Evolutionary conservation across 2,329 filamentous ascomycete species (phyloP), one percentile per base, ranked within the genome.

Genomic region (Penicillium sp.): DNA sequence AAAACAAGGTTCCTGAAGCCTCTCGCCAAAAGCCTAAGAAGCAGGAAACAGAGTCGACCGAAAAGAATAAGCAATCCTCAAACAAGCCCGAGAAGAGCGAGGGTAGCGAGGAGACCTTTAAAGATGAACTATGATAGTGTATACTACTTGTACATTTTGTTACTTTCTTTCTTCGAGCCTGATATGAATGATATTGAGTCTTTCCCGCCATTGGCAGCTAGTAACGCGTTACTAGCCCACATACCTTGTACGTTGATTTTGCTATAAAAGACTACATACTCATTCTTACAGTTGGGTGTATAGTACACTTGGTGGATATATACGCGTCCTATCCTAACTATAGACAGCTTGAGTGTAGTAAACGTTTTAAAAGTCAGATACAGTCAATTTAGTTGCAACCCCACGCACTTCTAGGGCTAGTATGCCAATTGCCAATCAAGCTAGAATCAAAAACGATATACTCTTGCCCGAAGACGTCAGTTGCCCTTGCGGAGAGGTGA

Each of bases 71-170:
- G 38, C 52, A 44, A 43, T 50, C 63, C 16, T 44, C 37, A 0
- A 47, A 59, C 31, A 46, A 58, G 20, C 11, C 34, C 9, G 63
- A 63, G 42, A 55, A 61, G 11, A 31, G 16, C 8, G 56, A 60
- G 49, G 73, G 74, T 11, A 76, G 73, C 51, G 66, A 77, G 51
- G 70, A 77, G 61, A 70, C 67, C 13, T 76, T 74, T 51, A 76
- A 73, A 56, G 70, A 74, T 56, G 74, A 76, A 57, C 57, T 74
- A 57, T 75, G 63, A 64, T 20, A 22, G 35, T 61, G 53, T 60
- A 60, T 48, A 60, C 46, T 60, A 61, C 18, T 39, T 39, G 37
- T 42, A 49, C 26, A 65, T 52, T 57, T 55, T 50, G 32, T 38
- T 18, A 26, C 8, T 18, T n/a, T 8, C 9, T 16, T 9, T 14